phyloP scores from a whole-genome alignment of 1,284 basidiomycete genomes.

The Ustilago sp. region DNA sequence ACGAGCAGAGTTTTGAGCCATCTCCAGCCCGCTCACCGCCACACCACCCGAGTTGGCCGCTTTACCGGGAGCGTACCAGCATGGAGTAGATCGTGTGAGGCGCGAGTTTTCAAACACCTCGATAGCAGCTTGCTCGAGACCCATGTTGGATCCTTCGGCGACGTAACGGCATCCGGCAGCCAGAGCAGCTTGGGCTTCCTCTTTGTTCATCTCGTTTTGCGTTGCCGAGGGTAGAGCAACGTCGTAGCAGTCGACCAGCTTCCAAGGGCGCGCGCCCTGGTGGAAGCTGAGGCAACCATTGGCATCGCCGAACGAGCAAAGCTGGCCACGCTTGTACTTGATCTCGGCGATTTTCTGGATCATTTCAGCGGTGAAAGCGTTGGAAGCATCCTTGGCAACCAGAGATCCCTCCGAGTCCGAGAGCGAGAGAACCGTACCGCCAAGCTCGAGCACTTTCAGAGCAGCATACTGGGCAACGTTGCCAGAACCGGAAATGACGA shows the following conservation, averaged over 20 bases:
- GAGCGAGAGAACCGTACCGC: conserved; percentile 80
- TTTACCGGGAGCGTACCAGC: conserved; percentile 61
- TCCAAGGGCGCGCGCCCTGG: conserved; percentile 77
- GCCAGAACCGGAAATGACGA: conserved; percentile 78
- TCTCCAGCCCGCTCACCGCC: conserved; percentile 79
- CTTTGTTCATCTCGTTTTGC: conserved; percentile 80
- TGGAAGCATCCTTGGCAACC: conserved; percentile 72
- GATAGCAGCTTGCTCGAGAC: conserved; percentile 75
- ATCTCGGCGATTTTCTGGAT: conserved; percentile 72
- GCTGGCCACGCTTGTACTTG: conserved; percentile 77
- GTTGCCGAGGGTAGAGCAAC: conserved; percentile 82
- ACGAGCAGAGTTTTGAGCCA: conserved; percentile 77
- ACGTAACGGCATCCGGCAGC: conserved; percentile 80
- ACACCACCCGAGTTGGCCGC: conserved; percentile 69
- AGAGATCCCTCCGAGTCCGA: conserved; percentile 82
- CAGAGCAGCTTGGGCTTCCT: conserved; percentile 79
- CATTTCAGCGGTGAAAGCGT: conserved; percentile 71
- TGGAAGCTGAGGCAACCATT: conserved; percentile 50
- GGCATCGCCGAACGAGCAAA: conserved; percentile 48
- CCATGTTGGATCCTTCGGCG: conserved; percentile 79
- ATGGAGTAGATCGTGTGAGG: conserved; percentile 64
- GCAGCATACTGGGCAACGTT: conserved; percentile 84
- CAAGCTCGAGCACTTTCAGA: conserved; percentile 82
- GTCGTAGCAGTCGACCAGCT: conserved; percentile 76
- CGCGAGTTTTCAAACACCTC: conserved; percentile 79